Conservation (phyloP, 1,284 basidiomycete species). For the Papiliotrema fonsecae region DNA sequence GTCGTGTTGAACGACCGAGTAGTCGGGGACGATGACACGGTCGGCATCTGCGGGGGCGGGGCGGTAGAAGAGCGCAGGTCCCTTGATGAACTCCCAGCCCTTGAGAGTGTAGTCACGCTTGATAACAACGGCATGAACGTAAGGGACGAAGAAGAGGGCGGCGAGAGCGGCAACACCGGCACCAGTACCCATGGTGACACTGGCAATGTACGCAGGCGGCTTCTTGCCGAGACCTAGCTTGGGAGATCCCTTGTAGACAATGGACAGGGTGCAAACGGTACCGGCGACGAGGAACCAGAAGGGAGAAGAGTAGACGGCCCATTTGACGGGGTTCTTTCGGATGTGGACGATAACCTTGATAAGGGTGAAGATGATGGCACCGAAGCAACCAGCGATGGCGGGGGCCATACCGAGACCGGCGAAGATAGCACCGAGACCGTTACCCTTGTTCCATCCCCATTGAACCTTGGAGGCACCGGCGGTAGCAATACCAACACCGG, state of each 20-base stretch:
- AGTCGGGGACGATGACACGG: constrained; percentile 36
- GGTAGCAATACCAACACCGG: constrained; percentile 52
- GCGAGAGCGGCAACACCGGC: constrained; percentile 44
- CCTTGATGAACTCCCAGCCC: constrained; percentile 49
- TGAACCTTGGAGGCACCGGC: constrained; percentile 47
- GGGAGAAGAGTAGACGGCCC: constrained; percentile 47
- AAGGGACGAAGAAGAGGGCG: constrained; percentile 51
- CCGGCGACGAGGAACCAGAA: constrained; percentile 50
- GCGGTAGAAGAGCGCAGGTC: constrained; percentile 48
- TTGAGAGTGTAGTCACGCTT: constrained; percentile 48
- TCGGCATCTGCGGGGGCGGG: constrained; percentile 31
- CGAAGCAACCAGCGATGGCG: constrained; percentile 46
- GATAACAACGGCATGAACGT: constrained; percentile 48
- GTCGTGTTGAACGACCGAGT: constrained; percentile 42
- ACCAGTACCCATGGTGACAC: constrained; percentile 47
- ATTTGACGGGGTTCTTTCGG: constrained; percentile 42
- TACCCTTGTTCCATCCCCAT: constrained; percentile 54
- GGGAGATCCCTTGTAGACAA: constrained; percentile 51
- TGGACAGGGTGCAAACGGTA: constrained; percentile 42
- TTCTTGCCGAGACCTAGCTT: constrained; percentile 47
- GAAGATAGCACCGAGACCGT: constrained; percentile 51
- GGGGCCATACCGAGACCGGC: constrained; percentile 48
- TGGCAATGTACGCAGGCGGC: constrained; percentile 36
- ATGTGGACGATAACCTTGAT: constrained; percentile 48
- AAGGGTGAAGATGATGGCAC: constrained; percentile 46